Percentiles rank a stretch among this genome's conserved stretches.
Conservation (phyloP, 495 filamentous ascomycete species). For the Xylaria flabelliformis region DNA sequence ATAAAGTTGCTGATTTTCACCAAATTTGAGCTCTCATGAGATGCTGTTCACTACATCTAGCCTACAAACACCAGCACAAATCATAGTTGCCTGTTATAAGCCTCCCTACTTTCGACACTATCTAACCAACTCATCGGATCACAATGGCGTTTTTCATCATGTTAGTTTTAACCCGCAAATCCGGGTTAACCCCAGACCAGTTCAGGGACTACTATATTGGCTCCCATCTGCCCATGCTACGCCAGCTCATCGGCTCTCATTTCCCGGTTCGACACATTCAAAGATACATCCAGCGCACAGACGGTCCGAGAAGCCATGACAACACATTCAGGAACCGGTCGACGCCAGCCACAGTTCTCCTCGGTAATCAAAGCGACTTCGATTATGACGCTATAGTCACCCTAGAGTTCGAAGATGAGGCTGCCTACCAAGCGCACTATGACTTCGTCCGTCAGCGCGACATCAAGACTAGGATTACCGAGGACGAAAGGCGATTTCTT, state of each 20-base stretch:
- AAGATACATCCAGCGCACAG: constrained; percentile 40
- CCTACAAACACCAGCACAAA: background rate
- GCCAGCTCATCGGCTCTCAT: constrained; percentile 34
- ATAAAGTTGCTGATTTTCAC: background rate
- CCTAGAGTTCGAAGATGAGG: constrained; percentile 44
- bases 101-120: background rate
- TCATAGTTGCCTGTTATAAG: background rate
- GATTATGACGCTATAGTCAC: constrained; percentile 50
- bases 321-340: constrained; percentile 23
- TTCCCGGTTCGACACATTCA: constrained; percentile 40
- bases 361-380: constrained; percentile 47
- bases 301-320: background rate
- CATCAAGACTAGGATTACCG: constrained; percentile 32
- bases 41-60: background rate
- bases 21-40: background rate
- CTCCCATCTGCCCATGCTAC: constrained; percentile 42
- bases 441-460: constrained; percentile 35
- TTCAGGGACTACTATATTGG: constrained; percentile 45
- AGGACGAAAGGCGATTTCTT: constrained; percentile 45
- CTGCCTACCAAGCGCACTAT: constrained; percentile 39
- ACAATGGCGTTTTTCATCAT: constrained; percentile 34
- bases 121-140: background rate
- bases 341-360: constrained; percentile 41
- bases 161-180: constrained; percentile 41
- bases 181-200: constrained; percentile 37